Conservation (phyloP, 208 protist species). For the Angomonas deanei region DNA sequence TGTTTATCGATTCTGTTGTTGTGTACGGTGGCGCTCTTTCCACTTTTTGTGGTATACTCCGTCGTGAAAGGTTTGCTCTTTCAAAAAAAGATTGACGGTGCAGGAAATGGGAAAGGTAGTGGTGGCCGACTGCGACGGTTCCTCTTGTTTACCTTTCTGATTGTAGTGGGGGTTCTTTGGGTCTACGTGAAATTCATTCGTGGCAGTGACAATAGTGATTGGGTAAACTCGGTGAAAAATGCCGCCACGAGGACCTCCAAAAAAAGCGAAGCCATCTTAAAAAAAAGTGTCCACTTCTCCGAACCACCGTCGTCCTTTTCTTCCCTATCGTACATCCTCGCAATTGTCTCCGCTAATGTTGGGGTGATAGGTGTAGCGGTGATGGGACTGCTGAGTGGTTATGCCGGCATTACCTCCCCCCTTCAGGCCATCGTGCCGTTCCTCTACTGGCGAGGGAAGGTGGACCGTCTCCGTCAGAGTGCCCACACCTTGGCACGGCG, state of each 20-base stretch:
- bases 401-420: conserved; percentile 63
- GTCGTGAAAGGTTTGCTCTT: not conserved
- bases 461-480: conserved; percentile 22
- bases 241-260: not conserved
- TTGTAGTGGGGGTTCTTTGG: too few relatives aligned
- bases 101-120: not conserved
- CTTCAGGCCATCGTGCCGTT: conserved; percentile 34
- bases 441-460: conserved; percentile 26
- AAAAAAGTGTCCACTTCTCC: not conserved
- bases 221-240: not conserved
- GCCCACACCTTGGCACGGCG: conserved; percentile 35
- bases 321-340: conserved; percentile 9
- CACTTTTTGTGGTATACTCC: not conserved
- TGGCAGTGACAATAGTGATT: too few relatives aligned
- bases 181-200: too few relatives aligned
- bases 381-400: conserved; percentile 66
- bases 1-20: not conserved
- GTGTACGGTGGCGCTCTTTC: not conserved
- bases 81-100: not conserved
- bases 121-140: too few relatives aligned
- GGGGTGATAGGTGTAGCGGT: conserved; percentile 48
- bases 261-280: not conserved
- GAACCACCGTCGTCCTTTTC: not conserved
- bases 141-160: too few relatives aligned
- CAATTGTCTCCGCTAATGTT: conserved; percentile 21